Conservation (phyloP, 345 rosid genomes). For the Heritiera littoralis region DNA sequence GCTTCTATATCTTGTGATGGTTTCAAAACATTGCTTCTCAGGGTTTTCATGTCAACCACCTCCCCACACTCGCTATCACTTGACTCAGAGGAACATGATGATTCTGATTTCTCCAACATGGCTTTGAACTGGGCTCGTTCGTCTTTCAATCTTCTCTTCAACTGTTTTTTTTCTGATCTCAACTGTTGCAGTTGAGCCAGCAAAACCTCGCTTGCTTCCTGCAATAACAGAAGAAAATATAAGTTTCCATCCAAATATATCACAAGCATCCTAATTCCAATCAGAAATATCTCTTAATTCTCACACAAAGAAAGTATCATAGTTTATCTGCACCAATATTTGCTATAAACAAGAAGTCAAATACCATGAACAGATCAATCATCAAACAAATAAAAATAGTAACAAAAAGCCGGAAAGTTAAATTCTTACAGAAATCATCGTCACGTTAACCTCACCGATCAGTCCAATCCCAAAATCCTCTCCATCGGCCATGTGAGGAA, state of each 20-base stretch:
- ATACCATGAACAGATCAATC: neutral
- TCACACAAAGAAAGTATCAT: neutral
- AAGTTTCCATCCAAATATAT: neutral
- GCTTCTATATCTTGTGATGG: neutral
- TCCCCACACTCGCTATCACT: conserved; percentile 54
- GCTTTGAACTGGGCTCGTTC: conserved; percentile 51
- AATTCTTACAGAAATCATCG: conserved; percentile 28
- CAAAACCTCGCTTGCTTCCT: conserved; percentile 66
- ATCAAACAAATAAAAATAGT: neutral
- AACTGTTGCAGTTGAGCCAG: conserved; percentile 50
- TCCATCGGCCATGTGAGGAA: conserved; percentile 22
- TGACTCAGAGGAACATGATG: conserved; percentile 48
- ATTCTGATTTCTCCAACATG: conserved; percentile 32
- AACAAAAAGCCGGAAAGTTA: neutral
- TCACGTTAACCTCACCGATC: conserved; percentile 27
- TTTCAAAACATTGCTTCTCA: conserved; percentile 30
- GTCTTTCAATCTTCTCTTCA: conserved; percentile 54
- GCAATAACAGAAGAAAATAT: conserved; percentile 5
- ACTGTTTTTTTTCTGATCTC: conserved; percentile 55
- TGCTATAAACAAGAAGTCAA: neutral
- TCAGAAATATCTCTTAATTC: neutral
- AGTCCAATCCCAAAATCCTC: conserved; percentile 9
- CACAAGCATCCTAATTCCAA: neutral
- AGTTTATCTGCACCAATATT: neutral
- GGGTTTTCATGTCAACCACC: conserved; percentile 49